Evolutionary conservation across 371 early-diverging fungal species (phyloP).

Genomic region (Entomophthora muscae): DNA sequence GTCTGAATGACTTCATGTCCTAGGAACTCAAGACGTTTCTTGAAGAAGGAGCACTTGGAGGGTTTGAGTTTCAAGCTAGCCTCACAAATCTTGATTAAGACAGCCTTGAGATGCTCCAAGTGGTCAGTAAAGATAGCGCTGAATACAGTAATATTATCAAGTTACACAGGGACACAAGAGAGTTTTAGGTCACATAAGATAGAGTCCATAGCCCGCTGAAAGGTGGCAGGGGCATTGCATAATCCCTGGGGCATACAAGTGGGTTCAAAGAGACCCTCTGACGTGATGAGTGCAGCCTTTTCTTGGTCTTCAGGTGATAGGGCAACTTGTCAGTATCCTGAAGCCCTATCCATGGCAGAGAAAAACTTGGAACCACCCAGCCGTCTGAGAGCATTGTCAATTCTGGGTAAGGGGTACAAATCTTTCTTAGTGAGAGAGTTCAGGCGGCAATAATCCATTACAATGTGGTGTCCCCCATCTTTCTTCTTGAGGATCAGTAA

Average conservation of each 20-base stretch:
- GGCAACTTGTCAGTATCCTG: constrained; percentile 21
- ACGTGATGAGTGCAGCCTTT: constrained; percentile 30
- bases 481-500: constrained; percentile 13
- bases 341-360: constrained; percentile 17
- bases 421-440: constrained; percentile 19
- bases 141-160: constrained; percentile 28
- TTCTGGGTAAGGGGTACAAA: constrained; percentile 19
- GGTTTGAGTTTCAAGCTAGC: constrained; percentile 17
- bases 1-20: constrained; percentile 18
- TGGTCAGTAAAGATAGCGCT: constrained; percentile 17
- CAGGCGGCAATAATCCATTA: constrained; percentile 12
- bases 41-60: constrained; percentile 20
- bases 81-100: constrained; percentile 17
- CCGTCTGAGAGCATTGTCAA: constrained; percentile 17
- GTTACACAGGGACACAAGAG: constrained; percentile 15
- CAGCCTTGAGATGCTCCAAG: constrained; percentile 13
- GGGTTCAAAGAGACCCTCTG: constrained; percentile 23
- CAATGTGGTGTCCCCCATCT: constrained; percentile 10
- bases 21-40: constrained; percentile 14
- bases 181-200: constrained; percentile 12
- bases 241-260: constrained; percentile 19
- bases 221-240: constrained; percentile 19
- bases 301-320: constrained; percentile 12
- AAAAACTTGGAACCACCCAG: constrained; percentile 13
- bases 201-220: constrained; percentile 15